phyloP scores from a whole-genome alignment of 2,329 filamentous ascomycete genomes.

The Penicillium corylophilum region DNA sequence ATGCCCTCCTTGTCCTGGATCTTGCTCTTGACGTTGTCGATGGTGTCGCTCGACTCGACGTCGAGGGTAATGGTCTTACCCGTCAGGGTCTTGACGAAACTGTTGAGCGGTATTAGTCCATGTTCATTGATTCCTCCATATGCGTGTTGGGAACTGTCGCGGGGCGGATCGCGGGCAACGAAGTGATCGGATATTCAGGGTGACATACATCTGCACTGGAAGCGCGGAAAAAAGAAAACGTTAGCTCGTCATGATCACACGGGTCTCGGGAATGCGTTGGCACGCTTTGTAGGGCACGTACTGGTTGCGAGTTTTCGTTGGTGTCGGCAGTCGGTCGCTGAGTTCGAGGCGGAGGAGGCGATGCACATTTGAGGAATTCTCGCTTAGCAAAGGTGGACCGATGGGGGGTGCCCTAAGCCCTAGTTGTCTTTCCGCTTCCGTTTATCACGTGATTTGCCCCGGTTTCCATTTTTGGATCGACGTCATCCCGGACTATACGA shows the following conservation, averaged over 20 bases:
- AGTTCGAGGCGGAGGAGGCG: constrained; percentile 37
- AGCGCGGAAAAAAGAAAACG: constrained; percentile 34
- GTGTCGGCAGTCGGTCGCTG: constrained; percentile 44
- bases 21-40: constrained; percentile 99
- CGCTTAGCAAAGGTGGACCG: constrained; percentile 45
- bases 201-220: constrained; percentile 85
- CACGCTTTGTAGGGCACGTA: constrained; percentile 34
- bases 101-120: constrained; percentile 43
- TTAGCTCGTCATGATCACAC: constrained; percentile 46
- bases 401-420: constrained; percentile 41
- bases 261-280: constrained; percentile 12
- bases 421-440: constrained; percentile 26
- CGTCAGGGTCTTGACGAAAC: constrained; percentile 99
- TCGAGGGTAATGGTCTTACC: constrained; percentile 99
- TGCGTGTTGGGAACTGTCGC: constrained; percentile 18
- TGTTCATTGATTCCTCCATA: constrained; percentile 16
- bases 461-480: constrained; percentile 9
- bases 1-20: constrained; percentile 99
- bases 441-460: constrained; percentile 13
- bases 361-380: constrained; percentile 43
- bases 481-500: neutral
- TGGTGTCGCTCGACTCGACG: constrained; percentile 98
- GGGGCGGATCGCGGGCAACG: constrained; percentile 24
- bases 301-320: constrained; percentile 49
- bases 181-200: constrained; percentile 29